Conservation (phyloP, 1,139 yeast species). For the Candida neerlandica region DNA sequence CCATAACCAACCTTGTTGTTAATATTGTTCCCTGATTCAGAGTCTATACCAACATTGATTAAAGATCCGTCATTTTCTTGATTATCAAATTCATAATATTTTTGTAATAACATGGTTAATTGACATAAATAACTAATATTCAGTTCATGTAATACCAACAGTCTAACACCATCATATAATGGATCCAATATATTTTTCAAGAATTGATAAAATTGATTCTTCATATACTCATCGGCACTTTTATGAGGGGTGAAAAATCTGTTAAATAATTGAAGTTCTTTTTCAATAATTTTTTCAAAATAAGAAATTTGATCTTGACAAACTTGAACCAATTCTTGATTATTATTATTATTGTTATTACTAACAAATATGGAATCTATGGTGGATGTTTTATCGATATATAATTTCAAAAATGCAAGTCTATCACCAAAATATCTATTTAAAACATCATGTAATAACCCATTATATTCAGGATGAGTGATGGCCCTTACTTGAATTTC, state of each 20-base stretch:
- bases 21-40: slow-evolving; percentile 21
- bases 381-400: slow-evolving; percentile 29
- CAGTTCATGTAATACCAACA: slow-evolving; percentile 66
- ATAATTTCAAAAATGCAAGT: slow-evolving; percentile 44
- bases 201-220: slow-evolving; percentile 52
- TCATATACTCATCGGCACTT: slow-evolving; percentile 23
- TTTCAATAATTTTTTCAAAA: slow-evolving; percentile 58
- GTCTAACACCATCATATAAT: slow-evolving; percentile 68
- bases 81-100: slow-evolving; percentile 59
- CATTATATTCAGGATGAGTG: slow-evolving; percentile 59
- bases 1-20: slow-evolving; percentile 52
- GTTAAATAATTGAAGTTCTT: slow-evolving; percentile 62
- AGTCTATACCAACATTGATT: slow-evolving; percentile 2
- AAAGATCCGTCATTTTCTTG: slow-evolving; percentile 21
- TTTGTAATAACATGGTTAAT: slow-evolving; percentile 68
- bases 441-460: slow-evolving; percentile 68
- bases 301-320: slow-evolving; percentile 63
- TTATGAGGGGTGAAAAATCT: slow-evolving; percentile 42
- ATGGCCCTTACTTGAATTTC: slow-evolving; percentile 55
- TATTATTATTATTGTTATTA: slow-evolving; percentile 20
- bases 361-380: slow-evolving; percentile 12
- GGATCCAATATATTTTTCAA: slow-evolving; percentile 71
- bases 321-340: slow-evolving; percentile 47
- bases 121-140: slow-evolving; percentile 73
- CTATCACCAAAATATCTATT: slow-evolving; percentile 64